Conservation (phyloP, 352 stramenopile species). For the Phytophthora syringae region DNA sequence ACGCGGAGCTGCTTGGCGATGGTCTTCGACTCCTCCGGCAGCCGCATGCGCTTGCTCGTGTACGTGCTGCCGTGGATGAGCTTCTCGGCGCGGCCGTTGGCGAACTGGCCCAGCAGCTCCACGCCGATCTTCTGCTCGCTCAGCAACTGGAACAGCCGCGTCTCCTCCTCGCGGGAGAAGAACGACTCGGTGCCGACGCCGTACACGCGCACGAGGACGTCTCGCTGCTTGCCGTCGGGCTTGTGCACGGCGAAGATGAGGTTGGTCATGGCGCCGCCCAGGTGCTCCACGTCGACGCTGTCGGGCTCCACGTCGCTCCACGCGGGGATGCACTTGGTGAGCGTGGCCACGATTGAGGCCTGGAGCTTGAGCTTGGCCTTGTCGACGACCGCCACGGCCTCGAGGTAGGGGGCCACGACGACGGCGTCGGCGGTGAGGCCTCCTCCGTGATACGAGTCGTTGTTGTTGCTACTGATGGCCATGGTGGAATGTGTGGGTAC, state of each 20-base stretch:
- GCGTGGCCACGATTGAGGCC: slow-evolving; percentile 64
- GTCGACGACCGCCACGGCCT: slow-evolving; percentile 57
- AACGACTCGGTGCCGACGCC: slow-evolving; percentile 84
- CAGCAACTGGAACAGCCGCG: slow-evolving; percentile 75
- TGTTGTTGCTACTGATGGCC: slow-evolving; percentile 19
- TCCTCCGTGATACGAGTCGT: neutral
- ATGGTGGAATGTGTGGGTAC: neutral
- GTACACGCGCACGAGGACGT: slow-evolving; percentile 85
- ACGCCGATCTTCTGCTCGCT: slow-evolving; percentile 76
- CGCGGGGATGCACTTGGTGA: slow-evolving; percentile 61
- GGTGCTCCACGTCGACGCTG: slow-evolving; percentile 66
- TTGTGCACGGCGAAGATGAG: slow-evolving; percentile 87
- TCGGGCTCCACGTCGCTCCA: slow-evolving; percentile 62
- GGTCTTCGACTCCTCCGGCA: slow-evolving; percentile 44
- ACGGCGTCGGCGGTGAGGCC: slow-evolving; percentile 32
- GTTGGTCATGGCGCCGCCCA: slow-evolving; percentile 88
- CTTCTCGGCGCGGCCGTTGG: slow-evolving; percentile 78
- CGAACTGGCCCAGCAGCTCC: slow-evolving; percentile 77
- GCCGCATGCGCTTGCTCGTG: slow-evolving; percentile 76
- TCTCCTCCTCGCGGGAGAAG: slow-evolving; percentile 82
- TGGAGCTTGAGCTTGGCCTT: slow-evolving; percentile 77
- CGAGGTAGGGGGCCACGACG: slow-evolving; percentile 61
- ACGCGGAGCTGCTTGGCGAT: slow-evolving; percentile 74
- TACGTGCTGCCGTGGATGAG: slow-evolving; percentile 76
- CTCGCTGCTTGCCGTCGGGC: slow-evolving; percentile 55